Percentiles rank a stretch among this genome's conserved stretches.
Conservation (phyloP, 768 basidiomycete genomes). For the Rhodosporidiobolus odoratus region DNA sequence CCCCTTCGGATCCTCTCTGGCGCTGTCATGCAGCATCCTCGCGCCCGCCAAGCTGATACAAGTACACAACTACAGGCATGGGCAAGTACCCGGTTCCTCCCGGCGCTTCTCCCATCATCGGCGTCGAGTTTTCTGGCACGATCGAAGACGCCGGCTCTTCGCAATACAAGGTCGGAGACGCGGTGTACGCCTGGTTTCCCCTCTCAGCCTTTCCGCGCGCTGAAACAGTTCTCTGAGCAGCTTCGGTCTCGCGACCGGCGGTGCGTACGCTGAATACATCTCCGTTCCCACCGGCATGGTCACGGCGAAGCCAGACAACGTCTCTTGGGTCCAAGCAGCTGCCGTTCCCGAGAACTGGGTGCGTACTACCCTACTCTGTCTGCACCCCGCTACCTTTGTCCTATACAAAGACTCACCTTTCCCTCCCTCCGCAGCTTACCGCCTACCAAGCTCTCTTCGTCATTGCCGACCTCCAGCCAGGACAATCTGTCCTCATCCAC, state of each 20-base stretch:
- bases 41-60: neutral
- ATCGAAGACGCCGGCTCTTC: conserved; percentile 25
- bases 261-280: conserved; percentile 48
- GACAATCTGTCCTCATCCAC: conserved; percentile 76
- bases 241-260: conserved; percentile 41
- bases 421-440: conserved; percentile 50
- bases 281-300: conserved; percentile 62
- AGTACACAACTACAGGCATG: neutral
- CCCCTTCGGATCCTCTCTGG: neutral
- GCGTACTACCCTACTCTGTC: neutral
- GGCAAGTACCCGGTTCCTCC: conserved; percentile 41
- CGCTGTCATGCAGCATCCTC: neutral
- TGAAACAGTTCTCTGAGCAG: neutral
- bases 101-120: conserved; percentile 35
- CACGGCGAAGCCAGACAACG: conserved; percentile 64
- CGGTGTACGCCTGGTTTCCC: conserved; percentile 29
- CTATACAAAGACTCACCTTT: no score
- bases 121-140: conserved; percentile 42
- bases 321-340: conserved; percentile 80
- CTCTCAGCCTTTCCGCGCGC: neutral
- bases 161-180: conserved; percentile 36
- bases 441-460: conserved; percentile 58
- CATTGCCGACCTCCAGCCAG: conserved; percentile 62
- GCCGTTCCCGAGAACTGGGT: conserved; percentile 74
- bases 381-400: neutral